Evolutionary conservation across 2,329 filamentous ascomycete genomes (phyloP).

Genomic region (Aureobasidium sp.): DNA sequence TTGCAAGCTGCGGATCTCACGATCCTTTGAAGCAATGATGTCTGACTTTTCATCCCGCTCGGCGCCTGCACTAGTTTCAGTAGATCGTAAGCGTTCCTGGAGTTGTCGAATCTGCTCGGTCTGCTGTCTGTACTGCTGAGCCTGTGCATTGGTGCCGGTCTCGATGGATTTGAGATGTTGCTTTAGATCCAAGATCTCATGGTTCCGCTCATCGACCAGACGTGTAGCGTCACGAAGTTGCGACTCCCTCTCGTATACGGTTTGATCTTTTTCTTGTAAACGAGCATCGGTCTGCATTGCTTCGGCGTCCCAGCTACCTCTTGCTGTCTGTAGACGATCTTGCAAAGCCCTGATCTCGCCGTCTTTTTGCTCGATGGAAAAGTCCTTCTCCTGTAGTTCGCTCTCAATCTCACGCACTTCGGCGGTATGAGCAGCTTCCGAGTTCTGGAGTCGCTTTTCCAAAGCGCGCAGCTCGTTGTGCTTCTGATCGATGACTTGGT

Average conservation of each 20-base stretch:
- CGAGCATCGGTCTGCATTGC: constrained; percentile 28
- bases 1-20: constrained; percentile 30
- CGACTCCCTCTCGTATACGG: constrained; percentile 64
- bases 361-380: constrained; percentile 28
- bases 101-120: constrained; percentile 38
- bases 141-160: constrained; percentile 29
- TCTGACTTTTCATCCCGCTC: constrained; percentile 36
- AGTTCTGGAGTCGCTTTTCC: constrained; percentile 25
- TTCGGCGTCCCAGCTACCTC: constrained; percentile 31
- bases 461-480: constrained; percentile 24
- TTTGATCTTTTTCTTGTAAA: constrained; percentile 28
- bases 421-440: constrained; percentile 18
- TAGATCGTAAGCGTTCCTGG: constrained; percentile 41
- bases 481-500: constrained; percentile 27
- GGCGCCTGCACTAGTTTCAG: constrained; percentile 27
- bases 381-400: constrained; percentile 55
- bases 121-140: constrained; percentile 48
- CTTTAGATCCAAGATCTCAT: constrained; percentile 48
- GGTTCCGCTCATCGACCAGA: constrained; percentile 63
- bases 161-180: constrained; percentile 22
- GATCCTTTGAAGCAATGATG: constrained; percentile 32
- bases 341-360: constrained; percentile 29
- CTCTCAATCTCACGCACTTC: constrained; percentile 24
- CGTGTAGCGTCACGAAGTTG: constrained; percentile 69
- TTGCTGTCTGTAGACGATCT: constrained; percentile 28